These are phyloP conservation scores for Coniosporium tulheliwenetii DNA, from an alignment of 2,329 filamentous ascomycete species.

Conservation along the genomic window DNA sequence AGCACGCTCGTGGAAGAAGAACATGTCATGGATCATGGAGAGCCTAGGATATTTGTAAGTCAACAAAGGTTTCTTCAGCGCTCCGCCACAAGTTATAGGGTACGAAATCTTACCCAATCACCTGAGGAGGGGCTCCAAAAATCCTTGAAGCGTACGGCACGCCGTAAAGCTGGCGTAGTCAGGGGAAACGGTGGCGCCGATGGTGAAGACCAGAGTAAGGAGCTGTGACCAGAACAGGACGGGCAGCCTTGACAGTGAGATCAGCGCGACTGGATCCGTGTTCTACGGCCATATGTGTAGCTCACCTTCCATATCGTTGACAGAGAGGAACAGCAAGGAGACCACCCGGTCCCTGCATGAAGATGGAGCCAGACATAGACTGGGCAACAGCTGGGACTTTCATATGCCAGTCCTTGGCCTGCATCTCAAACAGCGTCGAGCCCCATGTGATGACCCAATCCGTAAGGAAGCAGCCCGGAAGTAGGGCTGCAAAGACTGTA, in stretches of 20 bases:
- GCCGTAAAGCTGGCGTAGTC: constrained; percentile 23
- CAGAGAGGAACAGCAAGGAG: constrained; percentile 22
- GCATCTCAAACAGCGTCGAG: constrained; percentile 21
- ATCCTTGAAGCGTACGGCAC: constrained; percentile 21
- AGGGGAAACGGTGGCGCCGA: constrained; percentile 22
- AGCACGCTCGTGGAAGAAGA: constrained; percentile 16
- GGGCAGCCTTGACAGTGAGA: constrained; percentile 15
- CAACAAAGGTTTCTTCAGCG: too few relatives aligned
- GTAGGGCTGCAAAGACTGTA: constrained; percentile 1
- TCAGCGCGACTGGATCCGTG: neutral
- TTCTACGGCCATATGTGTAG: constrained; percentile 7
- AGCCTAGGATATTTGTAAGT: constrained; percentile 3
- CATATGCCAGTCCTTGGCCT: constrained; percentile 20
- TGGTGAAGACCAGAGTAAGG: constrained; percentile 21
- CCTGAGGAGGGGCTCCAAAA: constrained; percentile 23
- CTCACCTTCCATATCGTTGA: constrained; percentile 23
- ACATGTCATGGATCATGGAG: constrained; percentile 24
- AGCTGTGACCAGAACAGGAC: constrained; percentile 26
- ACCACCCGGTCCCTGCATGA: constrained; percentile 22
- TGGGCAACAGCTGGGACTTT: constrained; percentile 17
- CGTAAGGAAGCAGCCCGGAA: constrained; percentile 1
- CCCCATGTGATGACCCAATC: constrained; percentile 23
- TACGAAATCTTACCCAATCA: constrained; percentile 13
- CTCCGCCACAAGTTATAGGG: too few relatives aligned
- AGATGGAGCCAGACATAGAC: constrained; percentile 23